A percentile compares a stretch with the other conserved stretches of the same genome.
phyloP scores from a whole-genome alignment of 2,329 filamentous ascomycete species.

The Epicoccum sorghinum region DNA sequence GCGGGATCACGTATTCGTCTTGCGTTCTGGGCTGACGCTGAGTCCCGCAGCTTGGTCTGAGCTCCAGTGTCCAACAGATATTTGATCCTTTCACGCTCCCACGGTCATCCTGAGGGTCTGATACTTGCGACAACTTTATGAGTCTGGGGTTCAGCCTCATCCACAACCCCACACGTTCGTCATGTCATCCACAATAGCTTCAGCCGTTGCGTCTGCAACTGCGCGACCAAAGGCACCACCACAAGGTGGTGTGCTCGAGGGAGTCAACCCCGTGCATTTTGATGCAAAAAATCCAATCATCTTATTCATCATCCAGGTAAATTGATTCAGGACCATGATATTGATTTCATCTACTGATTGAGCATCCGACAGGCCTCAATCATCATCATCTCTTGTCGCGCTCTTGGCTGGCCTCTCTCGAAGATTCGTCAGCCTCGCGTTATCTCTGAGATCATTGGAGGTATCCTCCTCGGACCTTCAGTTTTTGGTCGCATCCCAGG shows the following conservation, averaged over 20 bases:
- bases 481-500: slow-evolving; percentile 85
- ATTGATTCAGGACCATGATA: too few relatives aligned
- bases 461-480: slow-evolving; percentile 83
- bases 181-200: slow-evolving; percentile 33
- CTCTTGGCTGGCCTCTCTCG: slow-evolving; percentile 77
- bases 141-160: slow-evolving; percentile 6
- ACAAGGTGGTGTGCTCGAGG: slow-evolving; percentile 75
- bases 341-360: slow-evolving; percentile 1
- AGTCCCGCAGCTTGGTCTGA: neutral
- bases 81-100: slow-evolving; percentile 12
- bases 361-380: slow-evolving; percentile 63
- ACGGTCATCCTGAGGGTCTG: neutral
- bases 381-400: slow-evolving; percentile 75
- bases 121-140: neutral
- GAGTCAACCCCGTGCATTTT: slow-evolving; percentile 70
- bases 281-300: slow-evolving; percentile 74
- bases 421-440: slow-evolving; percentile 80
- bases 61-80: slow-evolving; percentile 8
- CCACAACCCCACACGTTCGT: slow-evolving; percentile 12
- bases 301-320: slow-evolving; percentile 76
- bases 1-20: slow-evolving; percentile 6
- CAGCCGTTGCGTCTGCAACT: slow-evolving; percentile 29
- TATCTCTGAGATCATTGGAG: slow-evolving; percentile 84
- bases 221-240: slow-evolving; percentile 45
- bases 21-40: slow-evolving; percentile 16